Conservation (phyloP, 179 eudicot species). For the Actinidia polygama region DNA sequence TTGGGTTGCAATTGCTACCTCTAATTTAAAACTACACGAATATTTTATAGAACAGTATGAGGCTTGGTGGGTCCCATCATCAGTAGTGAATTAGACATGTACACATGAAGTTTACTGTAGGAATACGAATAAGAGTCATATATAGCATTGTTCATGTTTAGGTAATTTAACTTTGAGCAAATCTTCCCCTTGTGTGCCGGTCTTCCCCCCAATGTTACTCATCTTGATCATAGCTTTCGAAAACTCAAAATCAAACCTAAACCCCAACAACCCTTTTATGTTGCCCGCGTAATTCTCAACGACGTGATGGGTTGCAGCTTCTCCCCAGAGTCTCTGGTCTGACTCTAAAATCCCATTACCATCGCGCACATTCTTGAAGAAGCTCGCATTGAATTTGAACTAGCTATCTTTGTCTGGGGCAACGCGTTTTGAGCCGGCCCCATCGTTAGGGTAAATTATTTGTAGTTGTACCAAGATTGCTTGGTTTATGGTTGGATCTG, state of each 20-base stretch:
- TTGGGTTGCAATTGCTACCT: no score
- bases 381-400: conserved; percentile 50
- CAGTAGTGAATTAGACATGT: no score
- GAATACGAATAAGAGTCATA: no score
- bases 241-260: conserved; percentile 63
- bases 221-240: conserved; percentile 76
- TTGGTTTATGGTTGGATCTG: conserved; percentile 67
- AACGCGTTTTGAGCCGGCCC: conserved; percentile 56
- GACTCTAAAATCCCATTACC: conserved; percentile 76
- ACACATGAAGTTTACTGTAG: no score
- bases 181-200: conserved; percentile 58
- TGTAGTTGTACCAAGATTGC: conserved; percentile 49
- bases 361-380: conserved; percentile 66
- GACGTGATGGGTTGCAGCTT: conserved; percentile 40
- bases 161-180: conserved; percentile 69
- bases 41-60: no score
- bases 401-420: conserved; percentile 55
- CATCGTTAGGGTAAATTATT: conserved; percentile 50
- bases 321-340: conserved; percentile 72
- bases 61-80: no score
- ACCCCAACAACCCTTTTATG: conserved; percentile 63
- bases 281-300: conserved; percentile 67
- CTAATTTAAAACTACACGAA: no score
- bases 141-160: no score
- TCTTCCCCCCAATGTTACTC: conserved; percentile 77